Evolutionary conservation across 2,329 filamentous ascomycete genomes (phyloP), one percentile per base, ranked within the genome.

Genomic region (Monosporascus sp.): DNA sequence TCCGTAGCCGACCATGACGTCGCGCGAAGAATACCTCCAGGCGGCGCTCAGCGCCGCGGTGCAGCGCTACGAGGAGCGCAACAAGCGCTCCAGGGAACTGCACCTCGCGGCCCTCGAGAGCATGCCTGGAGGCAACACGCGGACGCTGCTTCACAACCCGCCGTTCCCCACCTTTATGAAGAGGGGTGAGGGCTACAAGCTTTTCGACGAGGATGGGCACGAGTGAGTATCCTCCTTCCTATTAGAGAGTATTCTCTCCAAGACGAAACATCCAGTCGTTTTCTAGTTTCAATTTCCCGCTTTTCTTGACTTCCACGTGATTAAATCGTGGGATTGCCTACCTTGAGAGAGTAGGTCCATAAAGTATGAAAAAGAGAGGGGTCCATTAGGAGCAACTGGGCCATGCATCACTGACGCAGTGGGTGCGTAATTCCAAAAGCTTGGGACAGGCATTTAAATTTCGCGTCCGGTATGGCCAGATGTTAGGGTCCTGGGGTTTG

Each of bases 81-180:
- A 77, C 57, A 65, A 69, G 6, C 60, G 56, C 2, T 77, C 75
- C 54, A 65, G 66, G 43, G 49, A 55, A 38, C 66, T 72, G 15
- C 70, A 78, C 53, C 61, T 70, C 14, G 56, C 66, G 25, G 72
- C 75, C n/a, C 44, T 66, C 46, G 56, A 50, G 45, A 55, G 52
- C 38, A 47, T 68, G 17, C 65, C 65, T 1, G 65, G 65, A 3
- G 65, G 65, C 22, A 68, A 68, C 50, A 68, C 65, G 18, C 58
- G 65, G 15, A 60, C 64, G 2, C 57, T 65, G 22, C 25, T 66
- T 20, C 64, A 75, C 57, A 67, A 68, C n/a, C 63, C 65, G 4
- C 75, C 75, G 2, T 78, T 77, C 48, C 75, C 75, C 1, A 55
- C 76, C 9, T 67, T 61, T 9, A 72, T 76, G 54, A 68, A 68